phyloP scores from a whole-genome alignment of 2,329 filamentous ascomycete genomes.

The Iodosphaeria phyllophila region DNA sequence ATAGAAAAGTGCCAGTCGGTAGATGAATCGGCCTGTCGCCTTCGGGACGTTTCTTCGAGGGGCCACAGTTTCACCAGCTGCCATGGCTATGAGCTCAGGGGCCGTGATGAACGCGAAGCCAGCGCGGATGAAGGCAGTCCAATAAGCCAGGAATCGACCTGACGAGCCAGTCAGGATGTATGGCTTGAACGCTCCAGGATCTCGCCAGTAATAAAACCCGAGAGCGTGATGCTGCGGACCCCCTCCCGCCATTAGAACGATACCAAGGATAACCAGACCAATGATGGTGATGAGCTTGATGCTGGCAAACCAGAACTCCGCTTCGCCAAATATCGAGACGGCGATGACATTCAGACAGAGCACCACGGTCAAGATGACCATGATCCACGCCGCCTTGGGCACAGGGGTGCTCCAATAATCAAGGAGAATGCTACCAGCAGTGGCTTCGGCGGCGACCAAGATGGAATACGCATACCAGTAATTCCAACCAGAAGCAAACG shows the following conservation, averaged over 20 bases:
- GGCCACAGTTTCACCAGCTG: slow-evolving; percentile 45
- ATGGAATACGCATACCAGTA: slow-evolving; percentile 45
- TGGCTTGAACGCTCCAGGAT: slow-evolving; percentile 24
- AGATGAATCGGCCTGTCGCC: slow-evolving; percentile 41
- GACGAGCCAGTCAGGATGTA: slow-evolving; percentile 25
- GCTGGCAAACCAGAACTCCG: slow-evolving; percentile 41
- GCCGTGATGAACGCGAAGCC: slow-evolving; percentile 44
- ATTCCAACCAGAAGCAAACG: slow-evolving; percentile 40
- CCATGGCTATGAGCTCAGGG: slow-evolving; percentile 43
- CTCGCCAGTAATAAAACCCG: slow-evolving; percentile 30
- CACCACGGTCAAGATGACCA: slow-evolving; percentile 34
- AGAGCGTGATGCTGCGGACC: slow-evolving; percentile 28
- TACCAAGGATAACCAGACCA: slow-evolving; percentile 34
- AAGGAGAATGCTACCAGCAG: slow-evolving; percentile 37
- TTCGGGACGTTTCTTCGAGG: slow-evolving; percentile 49
- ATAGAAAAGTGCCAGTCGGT: slow-evolving; percentile 44
- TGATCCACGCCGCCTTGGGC: slow-evolving; percentile 37
- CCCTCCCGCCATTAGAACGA: slow-evolving; percentile 37
- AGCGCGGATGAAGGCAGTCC: slow-evolving; percentile 35
- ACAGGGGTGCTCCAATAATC: slow-evolving; percentile 38
- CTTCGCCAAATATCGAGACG: slow-evolving; percentile 38
- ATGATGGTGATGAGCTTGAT: slow-evolving; percentile 41
- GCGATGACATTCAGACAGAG: slow-evolving; percentile 36
- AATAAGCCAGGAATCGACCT: slow-evolving; percentile 38
- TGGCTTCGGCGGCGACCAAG: slow-evolving; percentile 36